A percentile compares a stretch with the other conserved stretches of the same genome.
Conservation (phyloP, 371 early-diverging fungal species). For the Mucor circinelloides region DNA sequence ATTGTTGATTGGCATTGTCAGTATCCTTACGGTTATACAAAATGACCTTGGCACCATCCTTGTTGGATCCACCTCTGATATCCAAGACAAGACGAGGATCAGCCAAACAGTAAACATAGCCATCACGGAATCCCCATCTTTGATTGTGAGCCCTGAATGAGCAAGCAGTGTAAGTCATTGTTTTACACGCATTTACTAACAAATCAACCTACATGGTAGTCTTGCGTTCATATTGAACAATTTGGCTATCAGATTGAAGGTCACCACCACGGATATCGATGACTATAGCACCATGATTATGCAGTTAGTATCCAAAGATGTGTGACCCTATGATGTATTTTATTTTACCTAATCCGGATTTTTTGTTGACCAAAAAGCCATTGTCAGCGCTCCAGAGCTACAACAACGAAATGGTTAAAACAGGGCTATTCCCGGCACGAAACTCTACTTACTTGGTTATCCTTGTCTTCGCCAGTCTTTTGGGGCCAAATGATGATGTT, state of each 20-base stretch:
- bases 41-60: conserved; percentile 23
- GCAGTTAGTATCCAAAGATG: background rate
- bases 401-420: background rate
- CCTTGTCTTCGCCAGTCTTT: conserved; percentile 30
- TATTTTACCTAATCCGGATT: conserved; percentile 42
- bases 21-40: conserved; percentile 20
- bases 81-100: conserved; percentile 49
- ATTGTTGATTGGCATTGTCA: conserved; percentile 40
- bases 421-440: background rate
- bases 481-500: conserved; percentile 51
- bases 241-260: conserved; percentile 26
- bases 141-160: conserved; percentile 45
- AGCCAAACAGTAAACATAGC: conserved; percentile 40
- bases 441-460: conserved; percentile 36
- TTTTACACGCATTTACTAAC: background rate
- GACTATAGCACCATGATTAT: conserved; percentile 21
- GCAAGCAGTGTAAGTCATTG: background rate
- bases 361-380: conserved; percentile 53
- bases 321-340: background rate
- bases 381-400: conserved; percentile 53
- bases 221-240: conserved; percentile 46
- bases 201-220: conserved; percentile 35
- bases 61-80: conserved; percentile 25
- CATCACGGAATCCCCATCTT: conserved; percentile 47
- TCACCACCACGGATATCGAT: conserved; percentile 54